Percentiles rank a stretch among this genome's conserved stretches.
Conservation (phyloP, 1,284 basidiomycete species). For the Malassezia arunalokei region DNA sequence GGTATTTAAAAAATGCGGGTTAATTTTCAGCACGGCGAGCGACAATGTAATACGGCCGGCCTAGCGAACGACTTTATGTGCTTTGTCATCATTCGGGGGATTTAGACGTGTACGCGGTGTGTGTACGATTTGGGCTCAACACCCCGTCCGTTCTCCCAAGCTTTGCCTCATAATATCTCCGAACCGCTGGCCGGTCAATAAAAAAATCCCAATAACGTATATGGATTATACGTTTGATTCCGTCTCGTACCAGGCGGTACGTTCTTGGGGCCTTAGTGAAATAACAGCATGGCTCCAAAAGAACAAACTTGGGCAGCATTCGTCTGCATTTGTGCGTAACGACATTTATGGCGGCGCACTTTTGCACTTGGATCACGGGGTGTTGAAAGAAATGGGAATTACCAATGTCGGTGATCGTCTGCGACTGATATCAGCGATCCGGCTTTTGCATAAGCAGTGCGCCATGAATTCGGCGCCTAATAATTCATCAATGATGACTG, state of each 20-base stretch:
- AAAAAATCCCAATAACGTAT: too few species aligned
- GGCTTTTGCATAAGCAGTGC: constrained; percentile 33
- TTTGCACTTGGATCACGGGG: constrained; percentile 34
- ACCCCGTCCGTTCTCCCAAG: too few species aligned
- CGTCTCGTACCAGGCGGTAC: constrained; percentile 1
- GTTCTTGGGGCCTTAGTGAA: constrained; percentile 19
- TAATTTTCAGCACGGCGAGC: too few species aligned
- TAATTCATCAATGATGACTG: background rate
- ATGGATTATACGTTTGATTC: too few species aligned
- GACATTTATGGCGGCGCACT: constrained; percentile 39
- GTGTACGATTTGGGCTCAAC: too few species aligned
- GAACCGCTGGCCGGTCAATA: too few species aligned
- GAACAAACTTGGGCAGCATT: constrained; percentile 26
- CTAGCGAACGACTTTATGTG: too few species aligned
- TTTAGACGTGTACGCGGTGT: too few species aligned
- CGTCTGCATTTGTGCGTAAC: constrained; percentile 25
- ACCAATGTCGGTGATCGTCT: constrained; percentile 37
- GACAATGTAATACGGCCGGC: too few species aligned
- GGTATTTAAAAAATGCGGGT: too few species aligned
- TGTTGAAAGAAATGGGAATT: constrained; percentile 43
- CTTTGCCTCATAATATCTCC: too few species aligned
- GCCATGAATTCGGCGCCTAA: constrained; percentile 17
- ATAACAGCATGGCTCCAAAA: constrained; percentile 30
- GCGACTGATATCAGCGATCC: constrained; percentile 39
- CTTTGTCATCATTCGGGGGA: too few species aligned